phyloP scores from a whole-genome alignment of 2,329 filamentous ascomycete genomes.

The Sclerotinia minor region DNA sequence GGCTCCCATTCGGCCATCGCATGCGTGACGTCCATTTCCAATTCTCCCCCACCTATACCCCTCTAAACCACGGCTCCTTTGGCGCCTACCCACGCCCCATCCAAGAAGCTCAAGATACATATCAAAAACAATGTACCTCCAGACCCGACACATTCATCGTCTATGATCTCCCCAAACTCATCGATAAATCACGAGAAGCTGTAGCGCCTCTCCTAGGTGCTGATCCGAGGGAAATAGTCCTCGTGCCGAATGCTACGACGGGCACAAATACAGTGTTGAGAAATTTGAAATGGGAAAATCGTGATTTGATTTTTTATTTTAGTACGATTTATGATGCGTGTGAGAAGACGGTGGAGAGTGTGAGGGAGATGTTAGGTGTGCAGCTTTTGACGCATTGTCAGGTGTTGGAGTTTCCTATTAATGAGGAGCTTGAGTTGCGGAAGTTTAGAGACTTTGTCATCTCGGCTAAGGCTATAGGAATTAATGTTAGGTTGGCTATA shows the following conservation, averaged over 20 bases:
- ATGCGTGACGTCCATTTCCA: constrained; percentile 35
- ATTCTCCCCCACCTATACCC: constrained; percentile 34
- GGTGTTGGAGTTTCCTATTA: constrained; percentile 64
- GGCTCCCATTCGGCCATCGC: constrained; percentile 32
- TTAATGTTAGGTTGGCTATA: constrained; percentile 2
- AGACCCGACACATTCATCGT: constrained; percentile 75
- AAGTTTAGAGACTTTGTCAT: neutral
- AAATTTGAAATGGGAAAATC: constrained; percentile 63
- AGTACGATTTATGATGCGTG: constrained; percentile 76
- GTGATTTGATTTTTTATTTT: constrained; percentile 76
- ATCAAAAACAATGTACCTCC: constrained; percentile 65
- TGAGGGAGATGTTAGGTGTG: constrained; percentile 44
- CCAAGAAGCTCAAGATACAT: constrained; percentile 58
- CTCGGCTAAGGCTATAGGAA: neutral
- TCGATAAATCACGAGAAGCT: constrained; percentile 64
- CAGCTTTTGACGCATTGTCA: constrained; percentile 45
- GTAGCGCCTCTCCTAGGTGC: constrained; percentile 67
- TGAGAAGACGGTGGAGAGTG: constrained; percentile 68
- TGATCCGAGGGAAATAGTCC: constrained; percentile 65
- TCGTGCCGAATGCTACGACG: constrained; percentile 77
- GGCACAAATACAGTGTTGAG: constrained; percentile 76
- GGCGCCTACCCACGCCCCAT: constrained; percentile 70
- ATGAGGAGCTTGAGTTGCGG: constrained; percentile 48
- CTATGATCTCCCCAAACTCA: constrained; percentile 59
- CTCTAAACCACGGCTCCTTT: constrained; percentile 62